Base-by-base conservation (phyloP, 805 yeast genomes). In the Metschnikowia aberdeeniae region DNA sequence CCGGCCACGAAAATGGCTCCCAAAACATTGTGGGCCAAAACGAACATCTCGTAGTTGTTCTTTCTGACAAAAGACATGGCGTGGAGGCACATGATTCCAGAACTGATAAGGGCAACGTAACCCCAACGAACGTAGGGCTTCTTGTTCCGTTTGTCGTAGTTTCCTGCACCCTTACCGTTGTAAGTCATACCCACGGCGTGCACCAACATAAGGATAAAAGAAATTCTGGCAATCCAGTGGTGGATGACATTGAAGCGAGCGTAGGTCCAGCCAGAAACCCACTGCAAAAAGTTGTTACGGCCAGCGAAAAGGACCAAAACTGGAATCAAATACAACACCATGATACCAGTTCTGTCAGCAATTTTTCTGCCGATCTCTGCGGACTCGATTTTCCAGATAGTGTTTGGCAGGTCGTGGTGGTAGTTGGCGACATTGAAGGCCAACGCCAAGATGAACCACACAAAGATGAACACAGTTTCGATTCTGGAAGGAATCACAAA, bases 231-330 rank as follows among this genome's bases (percentile, higher is more conserved):
- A 37, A 74, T 62, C 85, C 87, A 81, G 60, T 74, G 81, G 63
- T 88, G 96, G 56, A 76, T 77, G 26, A 70, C 64, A 54, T 79
- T 70, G 64, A 86, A 85, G 1, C 84, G 73, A 11, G 81, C 65
- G 53, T 77, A 82, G 0, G 80, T 62, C 70, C 86, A 73, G 2
- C 90, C 88, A 1, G 89, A 76, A 5, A 82, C 43, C 58, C 66
- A 67, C 50, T 77, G 75, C 56, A 86, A 68, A 17, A 87, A 78
- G 57, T 84, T 86, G 61, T 86, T 87, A 55, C 93, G 70, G 27
- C 84, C 84, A 5, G 88, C 87, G 61, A 86, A 80, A 40, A 81
- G 60, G 28, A 79, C 65, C 36, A 81, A 50, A 36, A 80, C 59
- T 3, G 88, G 87, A 62, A 63, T 73, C 61, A 80, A 46, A n/a